Base-by-base conservation (phyloP, 192 early-diverging fungal species). In the Geranomyces michiganensis region DNA sequence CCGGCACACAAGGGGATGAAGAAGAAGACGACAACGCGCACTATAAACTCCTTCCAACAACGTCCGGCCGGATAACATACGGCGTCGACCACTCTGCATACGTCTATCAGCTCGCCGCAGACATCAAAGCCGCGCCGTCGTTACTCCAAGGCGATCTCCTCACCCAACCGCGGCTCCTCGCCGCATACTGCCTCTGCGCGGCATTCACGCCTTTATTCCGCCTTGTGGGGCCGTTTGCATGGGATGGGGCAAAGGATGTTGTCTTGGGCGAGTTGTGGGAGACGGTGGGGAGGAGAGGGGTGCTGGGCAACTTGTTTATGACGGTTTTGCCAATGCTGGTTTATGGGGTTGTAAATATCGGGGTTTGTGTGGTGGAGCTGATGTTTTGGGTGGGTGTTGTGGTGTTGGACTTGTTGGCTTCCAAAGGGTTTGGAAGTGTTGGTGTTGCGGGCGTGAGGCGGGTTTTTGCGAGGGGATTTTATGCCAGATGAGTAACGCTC, bases 51-150 rank as follows among this genome's bases (percentile, higher is more conserved):
- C 45, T 65, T 6, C 63, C 58, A 9, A 60, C 58, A 19, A 32
- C 58, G 3, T 60, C 58, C 26, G 29, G 58, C 31, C 58, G 58
- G 5, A 60, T 60, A 8, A 6, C 24, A 5, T 60, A 60, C 58
- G 58, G 58, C 17, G 58, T 60, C 58, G 58, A 60, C 31, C 58
- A 60, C 26, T 32, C 29, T 33, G 58, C 58, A 4, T 60, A 60
- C 58, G 31, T 32, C 58, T 60, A 60, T 29, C 58, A 60, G 26
- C 58, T 60, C 21, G 58, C 58, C 4, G 31, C 31, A 9, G 58
- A 60, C 26, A 60, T 60, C 21, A 27, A 60, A 45, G 36, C 63
- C 24, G 63, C 63, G 31, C 63, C 63, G 45, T 65, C 63, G n/a
- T 3, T 47, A 10, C 15, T 65, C 4, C 43, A 65, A 36, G 43